Evolutionary conservation across 139 green algal genomes (phyloP).

Genomic region (Chlamydomonas urium): DNA sequence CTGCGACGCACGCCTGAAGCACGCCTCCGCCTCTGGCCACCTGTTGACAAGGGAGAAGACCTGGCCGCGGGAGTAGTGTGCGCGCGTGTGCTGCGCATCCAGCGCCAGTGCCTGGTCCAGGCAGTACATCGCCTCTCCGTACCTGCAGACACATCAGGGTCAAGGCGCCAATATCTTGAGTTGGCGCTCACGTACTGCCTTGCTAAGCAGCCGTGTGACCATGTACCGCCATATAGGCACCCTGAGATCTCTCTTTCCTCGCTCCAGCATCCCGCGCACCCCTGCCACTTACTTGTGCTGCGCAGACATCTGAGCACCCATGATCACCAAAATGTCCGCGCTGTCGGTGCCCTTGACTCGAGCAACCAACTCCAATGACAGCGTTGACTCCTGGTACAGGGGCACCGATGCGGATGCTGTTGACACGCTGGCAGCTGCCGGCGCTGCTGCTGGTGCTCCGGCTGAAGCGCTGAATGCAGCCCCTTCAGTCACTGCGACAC

Average conservation of each 20-base stretch:
- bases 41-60: conserved; percentile 22
- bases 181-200: no score
- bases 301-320: conserved; percentile 41
- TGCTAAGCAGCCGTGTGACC: no score
- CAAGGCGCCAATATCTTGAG: no score
- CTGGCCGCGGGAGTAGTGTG: conserved; percentile 48
- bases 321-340: conserved; percentile 43
- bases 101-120: conserved; percentile 40
- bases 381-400: conserved; percentile 7
- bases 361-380: conserved; percentile 11
- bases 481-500: no score
- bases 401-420: no score
- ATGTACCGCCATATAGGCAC: neutral
- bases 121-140: conserved; percentile 41
- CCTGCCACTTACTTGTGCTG: neutral
- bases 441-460: no score
- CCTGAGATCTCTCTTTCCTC: no score
- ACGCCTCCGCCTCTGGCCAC: conserved; percentile 27
- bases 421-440: no score
- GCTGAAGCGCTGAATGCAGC: no score
- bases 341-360: conserved; percentile 18
- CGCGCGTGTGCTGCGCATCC: conserved; percentile 27
- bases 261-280: no score
- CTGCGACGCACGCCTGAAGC: conserved; percentile 23
- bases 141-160: no score